Base-by-base conservation (phyloP, 2,329 filamentous ascomycete genomes). In the Trichoderma atrobrunneum region DNA sequence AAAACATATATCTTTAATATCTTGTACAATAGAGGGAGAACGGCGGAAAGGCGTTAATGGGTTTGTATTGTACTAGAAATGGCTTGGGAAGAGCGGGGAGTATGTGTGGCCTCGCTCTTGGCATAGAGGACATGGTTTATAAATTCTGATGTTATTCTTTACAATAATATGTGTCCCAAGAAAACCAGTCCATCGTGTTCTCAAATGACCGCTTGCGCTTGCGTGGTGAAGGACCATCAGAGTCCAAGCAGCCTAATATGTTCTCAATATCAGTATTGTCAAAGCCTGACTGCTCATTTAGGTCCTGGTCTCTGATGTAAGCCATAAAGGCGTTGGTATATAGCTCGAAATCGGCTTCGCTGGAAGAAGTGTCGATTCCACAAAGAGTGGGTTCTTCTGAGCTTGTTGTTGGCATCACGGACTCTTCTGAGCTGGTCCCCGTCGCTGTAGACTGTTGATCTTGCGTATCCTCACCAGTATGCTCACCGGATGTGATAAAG, bases 311-410 rank as follows among this genome's bases (percentile, higher is more conserved):
- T 39, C 24, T 36, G 21, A 67, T 36, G 24, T 39, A 57, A n/a
- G 64, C 48, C 64, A 67, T 39, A n/a, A 67, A 67, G 10, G 64
- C 48, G 30, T 67, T 51, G 18, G 48, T 39, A 36, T 57, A 67
- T 14, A 32, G n/a, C 14, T n/a, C 64, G 16, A 39, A 39, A 28
- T 56, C 48, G 21, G 32, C 21, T 24, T 39, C 64, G 10, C 32
- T 57, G 4, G 64, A 57, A 5, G 32, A 34, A 14, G 32, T 24
- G 14, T 39, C 64, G 5, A 39, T 48, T n/a, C 26, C 21, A 3
- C 7, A 56, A 12, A 14, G 8, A 12, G 32, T 14, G 3, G 43
- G 30, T 7, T 67, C 32, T 14, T 57, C 32, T 21, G 32, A 21
- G 32, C 32, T 28, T n/a, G 7, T 10, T 24, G 21, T 7, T 57